Conservation (phyloP, 306 rosid species). For the Canavalia ensiformis region DNA sequence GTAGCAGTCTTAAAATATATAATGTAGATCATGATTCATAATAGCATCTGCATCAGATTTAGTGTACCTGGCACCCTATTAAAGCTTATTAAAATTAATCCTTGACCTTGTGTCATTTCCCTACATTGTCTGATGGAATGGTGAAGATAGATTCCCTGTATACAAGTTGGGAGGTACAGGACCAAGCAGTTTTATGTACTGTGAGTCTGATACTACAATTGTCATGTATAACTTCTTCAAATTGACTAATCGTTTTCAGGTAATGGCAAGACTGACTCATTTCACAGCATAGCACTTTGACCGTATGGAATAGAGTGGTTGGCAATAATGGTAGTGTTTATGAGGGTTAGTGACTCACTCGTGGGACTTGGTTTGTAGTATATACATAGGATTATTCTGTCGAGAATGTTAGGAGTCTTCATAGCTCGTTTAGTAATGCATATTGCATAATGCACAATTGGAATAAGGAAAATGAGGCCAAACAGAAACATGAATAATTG, state of each 20-base stretch:
- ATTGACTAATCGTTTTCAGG: slow-evolving; percentile 38
- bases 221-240: slow-evolving; percentile 27
- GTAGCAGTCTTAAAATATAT: slow-evolving; percentile 36
- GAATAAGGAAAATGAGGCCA: slow-evolving; percentile 39
- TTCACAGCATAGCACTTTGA: slow-evolving; percentile 37
- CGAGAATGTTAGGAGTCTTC: background rate
- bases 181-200: slow-evolving; percentile 31
- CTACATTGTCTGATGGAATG: slow-evolving; percentile 60
- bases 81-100: slow-evolving; percentile 19
- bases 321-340: slow-evolving; percentile 34
- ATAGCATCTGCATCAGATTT: slow-evolving; percentile 44
- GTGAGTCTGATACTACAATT: slow-evolving; percentile 28
- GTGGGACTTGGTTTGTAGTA: background rate
- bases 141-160: slow-evolving; percentile 50
- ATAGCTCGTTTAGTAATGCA: slow-evolving; percentile 19
- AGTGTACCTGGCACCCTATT: background rate
- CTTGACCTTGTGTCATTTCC: slow-evolving; percentile 38
- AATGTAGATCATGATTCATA: background rate
- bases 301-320: slow-evolving; percentile 41
- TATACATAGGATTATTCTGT: slow-evolving; percentile 18
- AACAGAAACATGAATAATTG: slow-evolving; percentile 36
- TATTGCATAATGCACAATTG: slow-evolving; percentile 16
- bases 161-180: slow-evolving; percentile 52
- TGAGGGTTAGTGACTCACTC: slow-evolving; percentile 32
- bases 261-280: slow-evolving; percentile 42